Conservation (phyloP, 2,329 filamentous ascomycete species). For the Diatrype stigma region DNA sequence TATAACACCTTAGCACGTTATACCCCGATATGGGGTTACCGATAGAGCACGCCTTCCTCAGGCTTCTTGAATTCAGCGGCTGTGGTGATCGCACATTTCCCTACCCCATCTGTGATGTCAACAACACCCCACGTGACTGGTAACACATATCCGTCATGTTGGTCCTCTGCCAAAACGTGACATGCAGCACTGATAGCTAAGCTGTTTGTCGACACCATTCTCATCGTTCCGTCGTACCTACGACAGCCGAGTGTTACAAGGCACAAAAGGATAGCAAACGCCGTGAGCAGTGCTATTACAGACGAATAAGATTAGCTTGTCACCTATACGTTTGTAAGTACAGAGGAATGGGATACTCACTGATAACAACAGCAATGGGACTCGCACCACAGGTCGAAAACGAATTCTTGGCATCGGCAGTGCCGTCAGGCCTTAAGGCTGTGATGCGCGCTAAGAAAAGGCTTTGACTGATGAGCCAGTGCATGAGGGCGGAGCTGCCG, state of each 20-base stretch:
- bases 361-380: slow-evolving; percentile 22
- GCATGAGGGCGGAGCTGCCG: slow-evolving; percentile 31
- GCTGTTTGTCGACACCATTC: slow-evolving; percentile 28
- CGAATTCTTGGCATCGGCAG: slow-evolving; percentile 17
- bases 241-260: slow-evolving; percentile 20
- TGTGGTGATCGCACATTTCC: slow-evolving; percentile 19
- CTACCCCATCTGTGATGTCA: slow-evolving; percentile 13
- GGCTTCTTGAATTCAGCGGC: slow-evolving; percentile 9
- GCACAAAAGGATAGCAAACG: slow-evolving; percentile 5
- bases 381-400: slow-evolving; percentile 29
- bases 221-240: slow-evolving; percentile 28
- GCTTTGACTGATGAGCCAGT: slow-evolving; percentile 46
- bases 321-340: not conserved
- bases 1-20: no score
- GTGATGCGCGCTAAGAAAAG: slow-evolving; percentile 38
- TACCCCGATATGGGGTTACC: no score
- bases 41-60: slow-evolving; percentile 6
- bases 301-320: not conserved
- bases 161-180: slow-evolving; percentile 19
- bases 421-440: slow-evolving; percentile 19
- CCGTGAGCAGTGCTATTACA: slow-evolving; percentile 11
- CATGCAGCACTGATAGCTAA: slow-evolving; percentile 28
- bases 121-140: slow-evolving; percentile 25
- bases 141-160: slow-evolving; percentile 16
- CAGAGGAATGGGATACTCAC: slow-evolving; percentile 3